Evolutionary conservation across 768 basidiomycete genomes (phyloP).

Genomic region (Tulasnella sp.): DNA sequence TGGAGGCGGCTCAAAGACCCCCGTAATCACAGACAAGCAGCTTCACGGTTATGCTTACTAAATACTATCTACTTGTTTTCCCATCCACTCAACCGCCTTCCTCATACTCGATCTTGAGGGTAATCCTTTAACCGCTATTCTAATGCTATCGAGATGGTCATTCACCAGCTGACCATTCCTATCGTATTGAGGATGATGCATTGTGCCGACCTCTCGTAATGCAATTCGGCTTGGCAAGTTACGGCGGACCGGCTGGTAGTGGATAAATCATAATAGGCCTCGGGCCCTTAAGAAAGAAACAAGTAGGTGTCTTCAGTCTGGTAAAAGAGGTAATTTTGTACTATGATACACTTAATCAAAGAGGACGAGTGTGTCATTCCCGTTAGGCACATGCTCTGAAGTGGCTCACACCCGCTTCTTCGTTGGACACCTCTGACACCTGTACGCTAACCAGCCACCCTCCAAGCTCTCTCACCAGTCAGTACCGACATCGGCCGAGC

Average conservation of each 20-base stretch:
- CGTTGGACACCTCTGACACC: background rate
- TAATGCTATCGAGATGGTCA: background rate
- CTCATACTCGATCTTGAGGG: background rate
- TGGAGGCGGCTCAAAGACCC: background rate
- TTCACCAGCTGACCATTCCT: background rate
- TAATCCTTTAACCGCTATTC: background rate
- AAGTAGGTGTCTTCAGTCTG: no score
- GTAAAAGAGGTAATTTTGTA: background rate
- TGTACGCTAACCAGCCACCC: background rate
- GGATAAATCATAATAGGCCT: no score
- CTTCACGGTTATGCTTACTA: background rate
- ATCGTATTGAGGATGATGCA: background rate
- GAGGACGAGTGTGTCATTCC: background rate
- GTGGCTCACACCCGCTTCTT: background rate
- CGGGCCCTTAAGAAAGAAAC: no score
- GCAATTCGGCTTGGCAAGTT: no score
- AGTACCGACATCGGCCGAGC: background rate
- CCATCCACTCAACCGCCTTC: background rate
- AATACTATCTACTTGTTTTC: background rate
- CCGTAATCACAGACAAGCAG: background rate
- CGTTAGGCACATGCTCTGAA: background rate
- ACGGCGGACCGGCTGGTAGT: no score
- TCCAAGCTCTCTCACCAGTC: background rate
- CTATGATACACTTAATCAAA: background rate
- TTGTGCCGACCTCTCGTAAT: background rate